A percentile compares a stretch with the other conserved stretches of the same genome.
These are phyloP conservation scores for Mycosphaerella sp. DNA, from an alignment of 2,329 filamentous ascomycete species.

Conservation along the genomic window DNA sequence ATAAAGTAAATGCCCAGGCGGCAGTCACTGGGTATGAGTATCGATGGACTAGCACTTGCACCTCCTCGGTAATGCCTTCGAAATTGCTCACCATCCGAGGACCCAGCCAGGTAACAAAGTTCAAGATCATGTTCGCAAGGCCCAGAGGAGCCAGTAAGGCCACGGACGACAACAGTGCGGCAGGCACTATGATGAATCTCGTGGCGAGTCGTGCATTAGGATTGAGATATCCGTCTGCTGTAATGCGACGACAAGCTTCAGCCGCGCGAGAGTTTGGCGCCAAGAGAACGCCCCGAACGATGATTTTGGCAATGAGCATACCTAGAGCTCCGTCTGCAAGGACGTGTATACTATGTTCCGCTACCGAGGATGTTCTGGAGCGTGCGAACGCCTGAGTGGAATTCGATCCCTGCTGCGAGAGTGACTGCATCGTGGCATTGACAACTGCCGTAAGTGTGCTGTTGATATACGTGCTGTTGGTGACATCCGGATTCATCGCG, in stretches of 20 bases:
- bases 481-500: conserved; percentile 14
- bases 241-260: conserved; percentile 64
- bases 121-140: conserved; percentile 50
- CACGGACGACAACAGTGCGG: conserved; percentile 53
- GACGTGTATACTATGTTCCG: conserved; percentile 69
- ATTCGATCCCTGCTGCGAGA: neutral
- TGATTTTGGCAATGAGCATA: conserved; percentile 80
- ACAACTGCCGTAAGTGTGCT: neutral
- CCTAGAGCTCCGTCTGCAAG: conserved; percentile 94
- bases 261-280: conserved; percentile 66
- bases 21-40: conserved; percentile 64
- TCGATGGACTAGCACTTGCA: conserved; percentile 46
- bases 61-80: neutral
- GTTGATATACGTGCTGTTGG: conserved; percentile 3
- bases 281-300: conserved; percentile 61
- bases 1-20: conserved; percentile 8
- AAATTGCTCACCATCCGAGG: conserved; percentile 6
- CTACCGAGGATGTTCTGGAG: conserved; percentile 19
- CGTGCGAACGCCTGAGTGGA: neutral
- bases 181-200: conserved; percentile 77
- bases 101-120: conserved; percentile 4
- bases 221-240: conserved; percentile 63
- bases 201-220: conserved; percentile 76
- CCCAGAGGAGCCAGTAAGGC: conserved; percentile 61
- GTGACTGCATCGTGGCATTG: conserved; percentile 4